Evolutionary conservation across 1,284 basidiomycete genomes (phyloP).

Genomic region (Pascua sp.): DNA sequence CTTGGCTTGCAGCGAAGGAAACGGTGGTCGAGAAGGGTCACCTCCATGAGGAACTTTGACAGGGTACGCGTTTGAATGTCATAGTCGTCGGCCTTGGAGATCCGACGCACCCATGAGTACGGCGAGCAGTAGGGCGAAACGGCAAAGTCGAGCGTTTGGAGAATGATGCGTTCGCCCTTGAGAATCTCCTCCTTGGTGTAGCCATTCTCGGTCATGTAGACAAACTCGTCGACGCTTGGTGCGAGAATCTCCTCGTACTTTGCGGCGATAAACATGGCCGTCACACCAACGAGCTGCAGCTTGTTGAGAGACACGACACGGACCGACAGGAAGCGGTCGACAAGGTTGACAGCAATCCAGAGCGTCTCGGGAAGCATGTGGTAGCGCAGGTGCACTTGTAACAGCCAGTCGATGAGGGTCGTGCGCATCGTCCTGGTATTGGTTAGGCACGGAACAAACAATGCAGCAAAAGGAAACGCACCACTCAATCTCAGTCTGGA

Average conservation of each 20-base stretch:
- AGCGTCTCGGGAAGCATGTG: constrained; percentile 66
- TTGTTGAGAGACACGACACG: constrained; percentile 62
- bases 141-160: constrained; percentile 86
- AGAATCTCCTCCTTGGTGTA: constrained; percentile 94
- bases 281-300: constrained; percentile 63
- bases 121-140: constrained; percentile 97
- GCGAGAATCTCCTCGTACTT: constrained; percentile 69
- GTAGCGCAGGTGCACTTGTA: constrained; percentile 63
- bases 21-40: constrained; percentile 86
- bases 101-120: constrained; percentile 97
- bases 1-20: constrained; percentile 93
- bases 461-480: constrained; percentile 27
- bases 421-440: constrained; percentile 54
- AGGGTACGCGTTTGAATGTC: constrained; percentile 96
- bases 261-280: constrained; percentile 63
- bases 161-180: constrained; percentile 93
- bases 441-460: not conserved
- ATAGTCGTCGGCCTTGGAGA: constrained; percentile 98
- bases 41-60: constrained; percentile 96
- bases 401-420: constrained; percentile 58
- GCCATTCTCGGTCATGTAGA: constrained; percentile 94
- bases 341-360: constrained; percentile 64
- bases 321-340: constrained; percentile 62
- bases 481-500: constrained; percentile 94
- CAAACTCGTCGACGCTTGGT: constrained; percentile 89